Evolutionary conservation across 441 rosid species (phyloP), one percentile per base, ranked within the genome.

Genomic region (Capsella rubella): DNA sequence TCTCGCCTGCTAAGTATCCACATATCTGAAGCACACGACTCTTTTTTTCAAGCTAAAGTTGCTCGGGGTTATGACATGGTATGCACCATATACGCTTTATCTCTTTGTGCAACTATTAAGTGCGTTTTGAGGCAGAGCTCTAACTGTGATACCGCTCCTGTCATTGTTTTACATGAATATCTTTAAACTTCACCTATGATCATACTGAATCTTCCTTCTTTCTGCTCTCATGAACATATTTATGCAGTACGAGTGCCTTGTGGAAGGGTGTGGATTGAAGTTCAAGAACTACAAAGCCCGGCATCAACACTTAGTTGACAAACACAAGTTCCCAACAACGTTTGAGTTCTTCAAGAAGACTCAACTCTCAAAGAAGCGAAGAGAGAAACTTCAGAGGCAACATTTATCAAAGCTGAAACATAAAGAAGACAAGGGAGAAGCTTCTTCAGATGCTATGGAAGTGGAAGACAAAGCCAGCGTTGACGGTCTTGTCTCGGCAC

Each of bases 11-110:
- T 95, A 59, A 88, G 93, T 83, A 86, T 95, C 42, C 96, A 95
- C 79, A 81, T 90, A 15, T 95, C 97, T 12, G 97, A 92, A 88
- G 84, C 90, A 10, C 97, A 95, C 15, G 97, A 89, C 81, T 95
- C 97, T 47, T 90, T 95, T 86, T 95, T 92, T 70, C 89, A 95
- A 70, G 96, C 97, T n/a, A 94, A 92, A 86, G 97, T 87, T 76
- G 96, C 91, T 6, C 91, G 88, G 27, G 97, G 97, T 15, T 86
- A 84, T 79, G 84, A 87, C 65, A 78, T 90, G 99, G 97, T 95
- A 88, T 71, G 11, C 59, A 45, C 65, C 11, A 27, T 47, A 2
- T 29, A 25, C 53, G 31, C 68, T 59, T 62, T 34, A 32, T 77
- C 21, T 34, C 42, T 16, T 50, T 51, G 1, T 21, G 61, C 64